Base-by-base conservation (phyloP, 768 basidiomycete species). In the Kwoniella sp. region DNA sequence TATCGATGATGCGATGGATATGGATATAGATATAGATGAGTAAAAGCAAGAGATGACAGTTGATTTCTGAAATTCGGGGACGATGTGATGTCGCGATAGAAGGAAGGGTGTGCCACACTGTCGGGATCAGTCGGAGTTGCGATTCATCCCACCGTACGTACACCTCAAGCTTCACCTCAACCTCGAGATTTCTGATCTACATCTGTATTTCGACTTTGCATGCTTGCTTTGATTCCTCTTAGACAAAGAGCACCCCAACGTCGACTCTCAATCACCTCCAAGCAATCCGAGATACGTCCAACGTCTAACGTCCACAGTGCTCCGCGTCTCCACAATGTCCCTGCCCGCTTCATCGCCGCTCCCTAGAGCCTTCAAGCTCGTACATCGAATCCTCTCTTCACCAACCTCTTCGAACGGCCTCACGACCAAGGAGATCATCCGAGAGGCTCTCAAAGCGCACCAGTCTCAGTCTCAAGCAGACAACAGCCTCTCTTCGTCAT, bases 391-490 rank as follows among this genome's bases (percentile, higher is more conserved):
- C 47, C 51, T 68, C 3, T 58, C 66, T 0, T 20, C 38, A 1
- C 8, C 48, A 17, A 25, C 63, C 12, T 37, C 38, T 25, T 11
- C 52, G 13, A 29, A 41, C 9, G 53, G 61, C 11, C 23, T 55
- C 26, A 58, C 66, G 23, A 63, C 61, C n/a, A 47, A 47, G 20
- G 66, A 63, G 45, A 12, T 60, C 22, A 53, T 68, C 11, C n/a
- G 53, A 26, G 60, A 61, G 23, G 66, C 52, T 28, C n/a, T 67
- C 23, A 31, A 34, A 20, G 23, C 62, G 25, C 58, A 62, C n/a
- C n/a, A n/a, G n/a, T n/a, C n/a, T n/a, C n/a, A n/a, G n/a, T n/a
- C n/a, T 50, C 58, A 61, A 57, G 7, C 30, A 23, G 65, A 66
- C 26, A 60, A 55, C 34, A 29, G 29, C 31, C 58, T 23, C n/a